Evolutionary conservation across 139 green algal species (phyloP), one percentile per base, ranked within the genome.

Genomic region (Yamagishiella unicocca): DNA sequence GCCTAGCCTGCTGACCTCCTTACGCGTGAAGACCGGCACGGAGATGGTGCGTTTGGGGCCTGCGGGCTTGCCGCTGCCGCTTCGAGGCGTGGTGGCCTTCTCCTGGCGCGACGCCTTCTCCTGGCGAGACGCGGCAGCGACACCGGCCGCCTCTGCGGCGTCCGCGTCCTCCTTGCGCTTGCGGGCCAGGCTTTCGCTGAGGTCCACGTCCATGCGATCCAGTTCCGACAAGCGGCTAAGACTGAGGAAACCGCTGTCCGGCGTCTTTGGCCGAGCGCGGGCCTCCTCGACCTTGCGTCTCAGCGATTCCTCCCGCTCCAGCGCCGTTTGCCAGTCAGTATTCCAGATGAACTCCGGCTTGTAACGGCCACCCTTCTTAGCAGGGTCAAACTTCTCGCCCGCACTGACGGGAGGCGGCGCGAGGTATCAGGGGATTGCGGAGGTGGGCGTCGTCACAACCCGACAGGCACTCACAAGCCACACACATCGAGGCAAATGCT

Each of bases 271-370:
- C 25, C 24, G 12, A 8, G 38, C 64, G 53, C 74, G 40, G 6
- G 61, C 81, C 82, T 90, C 86, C 21, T 80, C 58, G 35, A 87
- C 83, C 84, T 93, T 84, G 24, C 74, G 45, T 38, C 84, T 43
- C 55, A 91, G 80, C 40, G 91, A 58, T 75, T 92, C 89, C 72
- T 93, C 71, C 0, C 82, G 75, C 74, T 87, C 38, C 79, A 93
- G 68, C 29, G 84, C 77, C 50, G 86, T 79, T 71, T 95, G 88
- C 95, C 95, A 98, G 83, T 97, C 93, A 9, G 91, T 95, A 87
- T 98, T 96, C 96, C 96, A 98, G 14, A 98, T 95, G 84, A 98
- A 98, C 71, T 98, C 95, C 0, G 91, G 89, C 67, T 95, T 90
- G 45, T 87, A 98, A n/a, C 96, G 90, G 0, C 93, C 94, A 24